These are phyloP conservation scores for Colletotrichum kahawae DNA, from an alignment of 2,329 filamentous ascomycete genomes.

Conservation along the genomic window DNA sequence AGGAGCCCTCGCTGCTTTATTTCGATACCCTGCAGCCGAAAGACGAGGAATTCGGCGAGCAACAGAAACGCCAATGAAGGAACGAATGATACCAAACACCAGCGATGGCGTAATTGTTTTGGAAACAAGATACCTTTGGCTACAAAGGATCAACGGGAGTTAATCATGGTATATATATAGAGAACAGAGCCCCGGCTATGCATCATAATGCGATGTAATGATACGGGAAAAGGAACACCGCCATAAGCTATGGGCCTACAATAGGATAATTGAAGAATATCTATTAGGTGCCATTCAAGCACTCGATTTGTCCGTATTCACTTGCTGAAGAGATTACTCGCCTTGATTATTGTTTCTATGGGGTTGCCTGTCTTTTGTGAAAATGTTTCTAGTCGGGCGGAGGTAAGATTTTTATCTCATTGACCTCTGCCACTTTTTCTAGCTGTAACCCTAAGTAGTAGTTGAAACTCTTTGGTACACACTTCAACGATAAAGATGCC, in stretches of 20 bases:
- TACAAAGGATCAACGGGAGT: background rate
- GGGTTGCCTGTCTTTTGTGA: background rate
- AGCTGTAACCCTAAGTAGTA: too few species aligned
- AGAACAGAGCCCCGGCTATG: background rate
- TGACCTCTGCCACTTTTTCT: too few species aligned
- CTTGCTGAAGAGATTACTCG: too few species aligned
- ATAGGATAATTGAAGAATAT: background rate
- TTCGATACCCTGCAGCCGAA: background rate
- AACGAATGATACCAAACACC: slow-evolving; percentile 1
- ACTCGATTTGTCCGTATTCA: too few species aligned
- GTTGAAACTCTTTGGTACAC: too few species aligned
- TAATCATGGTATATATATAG: slow-evolving; percentile 1
- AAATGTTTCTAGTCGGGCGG: background rate
- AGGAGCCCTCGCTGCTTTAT: background rate
- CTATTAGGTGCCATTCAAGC: background rate
- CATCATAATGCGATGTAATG: background rate
- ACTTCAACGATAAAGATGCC: too few species aligned
- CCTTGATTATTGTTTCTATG: too few species aligned
- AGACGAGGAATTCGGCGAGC: background rate
- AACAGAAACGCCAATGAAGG: background rate
- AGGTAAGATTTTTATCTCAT: background rate
- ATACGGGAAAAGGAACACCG: background rate
- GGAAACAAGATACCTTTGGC: background rate
- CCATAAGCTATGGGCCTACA: background rate
- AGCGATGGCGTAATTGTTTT: slow-evolving; percentile 5